Evolutionary conservation across 805 yeast genomes (phyloP).

Genomic region (Barnettozyma salicaria): DNA sequence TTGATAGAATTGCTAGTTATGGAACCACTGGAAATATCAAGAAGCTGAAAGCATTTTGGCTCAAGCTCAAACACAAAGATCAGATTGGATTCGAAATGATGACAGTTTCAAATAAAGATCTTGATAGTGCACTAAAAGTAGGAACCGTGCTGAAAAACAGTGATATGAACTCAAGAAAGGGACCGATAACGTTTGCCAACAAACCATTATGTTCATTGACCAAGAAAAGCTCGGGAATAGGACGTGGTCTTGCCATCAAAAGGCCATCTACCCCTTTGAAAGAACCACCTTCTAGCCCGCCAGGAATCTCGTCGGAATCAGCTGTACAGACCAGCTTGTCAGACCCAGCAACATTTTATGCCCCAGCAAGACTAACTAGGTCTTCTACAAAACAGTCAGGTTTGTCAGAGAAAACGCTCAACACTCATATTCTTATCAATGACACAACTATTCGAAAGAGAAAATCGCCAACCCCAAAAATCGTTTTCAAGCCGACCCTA

Average conservation of each 20-base stretch:
- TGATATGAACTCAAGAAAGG: background rate
- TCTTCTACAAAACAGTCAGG: background rate
- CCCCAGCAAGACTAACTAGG: background rate
- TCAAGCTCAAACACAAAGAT: background rate
- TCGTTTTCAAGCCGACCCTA: conserved; percentile 36
- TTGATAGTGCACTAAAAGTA: background rate
- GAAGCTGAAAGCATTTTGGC: conserved; percentile 1
- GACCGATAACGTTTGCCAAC: background rate
- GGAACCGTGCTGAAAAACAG: background rate
- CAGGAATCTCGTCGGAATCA: too few species aligned
- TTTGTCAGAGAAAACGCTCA: too few species aligned
- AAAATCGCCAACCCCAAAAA: conserved; percentile 7
- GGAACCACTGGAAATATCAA: background rate
- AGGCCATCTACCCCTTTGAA: background rate
- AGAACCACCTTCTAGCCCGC: too few species aligned
- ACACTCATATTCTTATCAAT: background rate
- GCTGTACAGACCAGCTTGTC: too few species aligned
- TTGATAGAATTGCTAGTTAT: background rate
- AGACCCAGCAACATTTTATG: background rate
- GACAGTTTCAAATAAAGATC: too few species aligned
- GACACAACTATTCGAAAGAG: background rate
- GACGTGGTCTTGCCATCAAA: background rate
- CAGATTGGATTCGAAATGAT: too few species aligned
- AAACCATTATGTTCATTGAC: background rate
- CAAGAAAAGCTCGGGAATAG: background rate